Evolutionary conservation across 495 filamentous ascomycete genomes (phyloP), one percentile per base, ranked within the genome.

Genomic region (Thozetella sp.): DNA sequence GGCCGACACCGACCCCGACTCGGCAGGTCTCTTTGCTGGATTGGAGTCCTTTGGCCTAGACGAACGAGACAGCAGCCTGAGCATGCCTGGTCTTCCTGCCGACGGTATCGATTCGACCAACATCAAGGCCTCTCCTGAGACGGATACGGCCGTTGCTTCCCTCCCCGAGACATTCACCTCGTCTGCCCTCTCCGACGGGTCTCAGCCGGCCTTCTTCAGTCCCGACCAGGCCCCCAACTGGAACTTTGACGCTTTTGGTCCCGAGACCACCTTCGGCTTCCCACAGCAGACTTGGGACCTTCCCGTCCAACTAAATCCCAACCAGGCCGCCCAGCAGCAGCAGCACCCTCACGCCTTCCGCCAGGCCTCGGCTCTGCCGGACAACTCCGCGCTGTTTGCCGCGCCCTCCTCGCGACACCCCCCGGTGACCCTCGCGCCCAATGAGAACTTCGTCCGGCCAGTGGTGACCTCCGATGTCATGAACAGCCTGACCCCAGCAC

Each of bases 401-500:
- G 48, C 48, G 20, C 51, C 56, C 27, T 48, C 58, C 55, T 15
- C 51, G 19, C 50, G 24, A 60, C 46, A 51, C 11, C 25, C 30
- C 11, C 34, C 22, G 2, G 57, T 20, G 61, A 54, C 43, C 48
- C 46, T 60, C 51, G 26, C 57, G 17, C 45, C 62, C 20, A 56
- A 59, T 58, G 51, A 56, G 23, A 55, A 53, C 13, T 51, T 46
- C n/a, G 17, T 63, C 48, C 63, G 60, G 19, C 20, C 63, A 46
- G 56, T 61, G 19, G 26, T 62, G 26, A 30, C 63, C 20, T 62
- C 68, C 58, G 60, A 66, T 20, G 54, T 67, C 24, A 60, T 63
- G 13, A 74, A 68, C 56, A 76, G 67, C 2, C 64, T 82, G 34
- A 84, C 76, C 48, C 75, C 76, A 13, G 82, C 82, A n/a, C 79